A percentile compares a stretch with the other conserved stretches of the same genome.
These are phyloP conservation scores for Acanthamoeba castellanii DNA, from an alignment of 208 protist genomes.

Conservation along the genomic window DNA sequence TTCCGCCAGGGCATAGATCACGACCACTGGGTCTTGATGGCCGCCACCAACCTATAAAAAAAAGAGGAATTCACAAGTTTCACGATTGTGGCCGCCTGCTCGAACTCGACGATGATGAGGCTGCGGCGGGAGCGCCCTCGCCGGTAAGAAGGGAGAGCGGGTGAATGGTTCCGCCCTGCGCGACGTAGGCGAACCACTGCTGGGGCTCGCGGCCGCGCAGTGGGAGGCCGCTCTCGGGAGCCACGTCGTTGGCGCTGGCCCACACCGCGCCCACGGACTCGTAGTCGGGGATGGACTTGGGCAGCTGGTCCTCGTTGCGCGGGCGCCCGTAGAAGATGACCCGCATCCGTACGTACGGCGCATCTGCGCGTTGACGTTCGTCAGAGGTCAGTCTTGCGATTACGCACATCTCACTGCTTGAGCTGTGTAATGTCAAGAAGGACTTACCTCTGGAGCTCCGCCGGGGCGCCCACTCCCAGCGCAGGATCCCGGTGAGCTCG, in stretches of 20 bases:
- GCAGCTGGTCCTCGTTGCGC: conserved; percentile 74
- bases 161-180: conserved; percentile 65
- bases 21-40: too few relatives aligned
- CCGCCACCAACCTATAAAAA: too few relatives aligned
- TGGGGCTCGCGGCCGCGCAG: conserved; percentile 80
- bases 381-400: not conserved
- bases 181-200: conserved; percentile 81
- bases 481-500: conserved; percentile 81
- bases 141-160: conserved; percentile 74
- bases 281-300: conserved; percentile 82
- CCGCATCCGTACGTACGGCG: conserved; percentile 70
- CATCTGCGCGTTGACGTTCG: not conserved
- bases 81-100: too few relatives aligned
- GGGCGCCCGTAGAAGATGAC: conserved; percentile 84
- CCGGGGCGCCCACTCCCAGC: conserved; percentile 76
- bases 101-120: too few relatives aligned
- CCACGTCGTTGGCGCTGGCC: conserved; percentile 62
- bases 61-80: too few relatives aligned
- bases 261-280: conserved; percentile 79
- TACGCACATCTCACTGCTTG: too few relatives aligned
- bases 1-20: too few relatives aligned
- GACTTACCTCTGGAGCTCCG: not conserved
- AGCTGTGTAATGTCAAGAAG: too few relatives aligned
- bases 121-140: conserved; percentile 36
- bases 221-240: not conserved